Base-by-base conservation (phyloP, 2,329 filamentous ascomycete species). In the Fusarium falciforme region DNA sequence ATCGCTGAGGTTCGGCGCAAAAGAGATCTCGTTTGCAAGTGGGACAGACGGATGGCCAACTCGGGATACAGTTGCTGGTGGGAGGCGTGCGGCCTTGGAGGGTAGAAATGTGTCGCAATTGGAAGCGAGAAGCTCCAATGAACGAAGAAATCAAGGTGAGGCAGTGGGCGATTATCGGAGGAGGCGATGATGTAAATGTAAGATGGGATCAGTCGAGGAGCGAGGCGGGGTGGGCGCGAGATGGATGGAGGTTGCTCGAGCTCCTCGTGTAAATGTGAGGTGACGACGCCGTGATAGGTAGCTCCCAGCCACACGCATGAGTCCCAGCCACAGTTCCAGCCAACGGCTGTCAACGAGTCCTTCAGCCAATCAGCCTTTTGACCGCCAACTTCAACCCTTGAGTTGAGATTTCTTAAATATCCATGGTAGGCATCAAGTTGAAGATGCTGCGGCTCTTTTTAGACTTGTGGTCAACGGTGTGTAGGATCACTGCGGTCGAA, bases 221-320 rank as follows among this genome's bases (percentile, higher is more conserved):
- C 35, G 68, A 66, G 64, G 72, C 68, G 72, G 72, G 71, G 72
- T 36, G 71, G 25, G 61, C 22, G 59, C 47, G 31, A 64, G 64
- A 52, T 60, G 71, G 60, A 66, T 61, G 38, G 59, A 59, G 68
- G 61, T 42, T 66, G 67, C 42, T 68, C 14, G 47, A 74, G 68
- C 71, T 74, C n/a, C 33, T 66, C 33, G 35, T 36, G 40, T 25
- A 57, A 27, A 59, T 14, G 40, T 40, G 29, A 42, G 54, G 22
- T 29, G 64, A 40, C 52, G 63, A 67, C 61, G 67, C 62, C 55
- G 59, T 16, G 58, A 44, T 29, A n/a, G 40, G 42, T 52, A 74
- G 64, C 58, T 69, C 38, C 44, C 40, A 74, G 71, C 71, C 71
- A 74, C 71, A 72, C 2, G 12, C 20, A 22, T 11, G 14, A 27